Percentiles rank a stretch among this genome's conserved stretches.
phyloP scores from a whole-genome alignment of 768 basidiomycete genomes.

The Neoboletus subvelutipes region DNA sequence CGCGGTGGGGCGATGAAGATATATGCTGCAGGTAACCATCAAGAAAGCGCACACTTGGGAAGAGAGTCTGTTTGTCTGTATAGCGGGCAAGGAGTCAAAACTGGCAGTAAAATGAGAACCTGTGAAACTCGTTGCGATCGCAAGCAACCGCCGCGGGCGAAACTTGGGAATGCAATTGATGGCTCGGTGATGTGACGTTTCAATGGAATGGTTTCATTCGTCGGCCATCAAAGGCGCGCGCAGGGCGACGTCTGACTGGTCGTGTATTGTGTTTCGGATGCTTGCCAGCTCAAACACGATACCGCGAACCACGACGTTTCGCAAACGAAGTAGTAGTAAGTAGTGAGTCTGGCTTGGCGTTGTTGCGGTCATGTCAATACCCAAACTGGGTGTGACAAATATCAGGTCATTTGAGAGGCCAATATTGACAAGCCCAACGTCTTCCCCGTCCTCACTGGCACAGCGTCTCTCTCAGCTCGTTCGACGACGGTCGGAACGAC shows the following conservation, averaged over 20 bases:
- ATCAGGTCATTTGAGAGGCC: background rate
- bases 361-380: background rate
- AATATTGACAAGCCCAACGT: too few species aligned
- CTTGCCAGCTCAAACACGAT: background rate
- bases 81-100: background rate
- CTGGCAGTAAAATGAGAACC: background rate
- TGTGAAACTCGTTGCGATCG: background rate
- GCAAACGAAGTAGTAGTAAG: too few species aligned
- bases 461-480: background rate
- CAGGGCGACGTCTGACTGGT: background rate
- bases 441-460: too few species aligned
- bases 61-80: background rate
- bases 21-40: background rate
- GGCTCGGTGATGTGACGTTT: background rate
- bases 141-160: background rate
- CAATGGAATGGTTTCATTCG: background rate
- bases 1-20: background rate
- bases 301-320: background rate
- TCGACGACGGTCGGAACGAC: constrained; percentile 1
- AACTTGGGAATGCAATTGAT: background rate
- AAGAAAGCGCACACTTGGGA: background rate
- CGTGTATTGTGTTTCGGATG: background rate
- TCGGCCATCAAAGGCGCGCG: background rate
- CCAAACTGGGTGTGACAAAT: background rate
- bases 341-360: too few species aligned